Evolutionary conservation across 139 green algal genomes (phyloP), one percentile per base, ranked within the genome.

Genomic region (Chlorella sp.): DNA sequence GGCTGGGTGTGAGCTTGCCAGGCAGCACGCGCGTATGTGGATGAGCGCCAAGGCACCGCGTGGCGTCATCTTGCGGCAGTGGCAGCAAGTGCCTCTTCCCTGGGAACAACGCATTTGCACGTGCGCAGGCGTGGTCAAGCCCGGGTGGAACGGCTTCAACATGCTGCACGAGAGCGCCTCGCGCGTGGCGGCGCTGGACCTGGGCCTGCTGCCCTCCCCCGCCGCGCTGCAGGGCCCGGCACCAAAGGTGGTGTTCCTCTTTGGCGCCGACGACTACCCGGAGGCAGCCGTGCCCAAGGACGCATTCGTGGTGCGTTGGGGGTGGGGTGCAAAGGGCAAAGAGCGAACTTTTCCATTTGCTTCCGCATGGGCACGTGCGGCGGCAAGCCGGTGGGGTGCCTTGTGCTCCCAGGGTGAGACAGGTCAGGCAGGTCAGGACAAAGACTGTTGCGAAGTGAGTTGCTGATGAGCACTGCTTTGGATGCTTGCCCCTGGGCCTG

Each of bases 91-190:
- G n/a, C n/a, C n/a, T n/a, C n/a, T n/a, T n/a, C n/a, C n/a, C n/a
- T n/a, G n/a, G n/a, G n/a, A n/a, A n/a, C n/a, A n/a, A n/a, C n/a
- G n/a, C n/a, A n/a, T n/a, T n/a, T n/a, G n/a, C n/a, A n/a, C n/a
- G n/a, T n/a, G n/a, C n/a, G 62, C 79, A 65, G 85, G 83, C 27
- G 89, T 98, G 49, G 88, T 99, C 62, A 88, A 76, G 36, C 85
- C 90, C 24, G 95, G 77, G 33, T 98, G 95, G 95, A 97, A 97
- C 68, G 94, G 94, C 65, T 96, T 95, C 86, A 98, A 98, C 73
- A 83, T 99, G 65, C 85, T 99, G 51, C 96, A 99, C 70, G 91
- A 96, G 76, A 77, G 79, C 5, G 95, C 96, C 1, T 89, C 85
- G 0, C 83, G 88, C 23, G 93, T 98, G 31, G 96, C 87, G 2